phyloP scores from a whole-genome alignment of 345 rosid species.

The Sonneratia alba region DNA sequence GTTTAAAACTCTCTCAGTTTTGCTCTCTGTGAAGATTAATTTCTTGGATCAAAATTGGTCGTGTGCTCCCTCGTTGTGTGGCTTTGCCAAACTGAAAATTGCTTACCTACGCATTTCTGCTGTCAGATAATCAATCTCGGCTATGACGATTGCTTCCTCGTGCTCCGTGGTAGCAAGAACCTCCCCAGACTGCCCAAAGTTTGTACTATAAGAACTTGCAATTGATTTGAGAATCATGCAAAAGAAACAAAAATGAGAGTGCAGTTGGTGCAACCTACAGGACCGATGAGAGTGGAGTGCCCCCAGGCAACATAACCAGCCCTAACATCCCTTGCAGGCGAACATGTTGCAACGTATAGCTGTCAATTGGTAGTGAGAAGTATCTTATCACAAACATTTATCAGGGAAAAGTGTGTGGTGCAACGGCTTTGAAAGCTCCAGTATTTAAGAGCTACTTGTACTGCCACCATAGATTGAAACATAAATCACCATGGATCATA shows the following conservation, averaged over 20 bases:
- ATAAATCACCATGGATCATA: too few species aligned
- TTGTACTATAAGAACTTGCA: neutral
- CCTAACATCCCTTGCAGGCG: conserved; percentile 79
- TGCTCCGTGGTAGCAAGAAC: conserved; percentile 79
- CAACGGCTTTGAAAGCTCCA: neutral
- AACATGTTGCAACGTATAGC: conserved; percentile 90
- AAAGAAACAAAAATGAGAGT: neutral
- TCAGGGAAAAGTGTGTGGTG: neutral
- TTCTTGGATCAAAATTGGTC: neutral
- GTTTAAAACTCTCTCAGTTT: too few species aligned
- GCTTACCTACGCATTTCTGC: conserved; percentile 65
- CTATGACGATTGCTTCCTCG: conserved; percentile 59
- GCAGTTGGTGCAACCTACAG: conserved; percentile 31
- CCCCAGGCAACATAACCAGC: conserved; percentile 94
- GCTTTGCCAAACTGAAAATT: neutral
- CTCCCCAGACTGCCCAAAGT: conserved; percentile 71
- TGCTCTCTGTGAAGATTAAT: too few species aligned
- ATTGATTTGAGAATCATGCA: neutral
- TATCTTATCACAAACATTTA: neutral
- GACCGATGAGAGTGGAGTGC: conserved; percentile 93
- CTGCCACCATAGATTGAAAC: too few species aligned
- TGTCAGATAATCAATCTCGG: conserved; percentile 74
- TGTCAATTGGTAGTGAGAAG: conserved; percentile 21
- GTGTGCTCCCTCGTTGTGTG: neutral
- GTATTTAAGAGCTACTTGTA: neutral